Evolutionary conservation across 352 stramenopile species (phyloP), one percentile per base, ranked within the genome.

Genomic region (Globisporangium echinulatum): DNA sequence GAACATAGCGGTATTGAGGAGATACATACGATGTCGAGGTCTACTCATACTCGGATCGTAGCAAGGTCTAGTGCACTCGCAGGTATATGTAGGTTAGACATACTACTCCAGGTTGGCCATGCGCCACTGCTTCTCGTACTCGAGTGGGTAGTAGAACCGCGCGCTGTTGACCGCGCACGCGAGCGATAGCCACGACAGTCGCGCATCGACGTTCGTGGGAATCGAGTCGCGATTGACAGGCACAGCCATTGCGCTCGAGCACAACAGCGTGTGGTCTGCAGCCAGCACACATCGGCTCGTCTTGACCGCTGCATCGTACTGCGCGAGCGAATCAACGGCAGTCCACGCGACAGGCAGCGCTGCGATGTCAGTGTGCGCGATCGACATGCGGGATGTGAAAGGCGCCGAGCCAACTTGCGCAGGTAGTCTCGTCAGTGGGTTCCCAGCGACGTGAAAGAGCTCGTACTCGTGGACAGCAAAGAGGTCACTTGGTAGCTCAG

Each of bases 381-480:
- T 36, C n/a, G 48, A 54, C 36, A 54, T 11, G 5, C 42, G 42
- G 2, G 39, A 36, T 4, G 4, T 43, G 11, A 14, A 25, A 9
- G 36, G 13, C 13, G 11, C 36, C 7, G 25, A 42, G 1, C 54
- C 54, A 6, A 61, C 38, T 9, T 36, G 36, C 14, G 40, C 48
- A 40, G 60, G 60, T 3, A 61, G 42, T 8, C 11, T 37, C 49
- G 43, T 15, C 13, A 66, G 50, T 36, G 60, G 54, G 43, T 66
- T 66, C 36, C 60, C 54, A 4, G 48, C 52, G 1, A 66, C n/a
- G 43, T 52, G 42, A 14, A 66, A 46, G 49, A 58, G 14, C 4
- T 33, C 8, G 48, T 54, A 52, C 10, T 46, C 54, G 40, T 57
- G 56, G 13, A n/a, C 14, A 9, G 7, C 40, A 36, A 52, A 52